Evolutionary conservation across 805 yeast species (phyloP).

Genomic region (Isabelozyma gotoi): DNA sequence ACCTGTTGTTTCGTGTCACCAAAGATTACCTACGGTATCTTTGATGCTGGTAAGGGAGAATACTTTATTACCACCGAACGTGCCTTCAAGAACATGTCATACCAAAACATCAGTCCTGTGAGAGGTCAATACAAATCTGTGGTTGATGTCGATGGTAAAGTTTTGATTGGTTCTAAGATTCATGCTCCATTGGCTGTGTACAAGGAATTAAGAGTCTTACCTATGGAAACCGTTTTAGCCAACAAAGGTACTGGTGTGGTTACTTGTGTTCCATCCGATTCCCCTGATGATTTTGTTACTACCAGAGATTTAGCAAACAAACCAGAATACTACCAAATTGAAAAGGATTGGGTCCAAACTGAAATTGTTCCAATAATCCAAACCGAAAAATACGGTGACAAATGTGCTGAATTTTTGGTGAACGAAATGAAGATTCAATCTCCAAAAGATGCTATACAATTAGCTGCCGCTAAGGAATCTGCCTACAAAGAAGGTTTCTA

Average conservation of each 20-base stretch:
- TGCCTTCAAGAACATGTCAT: conserved; percentile 96
- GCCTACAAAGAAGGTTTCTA: conserved; percentile 97
- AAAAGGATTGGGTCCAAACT: conserved; percentile 79
- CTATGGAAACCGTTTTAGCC: conserved; percentile 96
- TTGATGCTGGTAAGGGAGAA: conserved; percentile 75
- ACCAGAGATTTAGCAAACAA: conserved; percentile 80
- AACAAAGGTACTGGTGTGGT: conserved; percentile 98
- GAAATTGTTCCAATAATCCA: conserved; percentile 73
- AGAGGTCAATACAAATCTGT: conserved; percentile 75
- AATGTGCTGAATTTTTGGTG: conserved; percentile 80
- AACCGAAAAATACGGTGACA: conserved; percentile 85
- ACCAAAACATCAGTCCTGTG: conserved; percentile 85
- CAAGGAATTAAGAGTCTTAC: conserved; percentile 75
- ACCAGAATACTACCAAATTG: conserved; percentile 85
- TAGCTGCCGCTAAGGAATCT: conserved; percentile 88
- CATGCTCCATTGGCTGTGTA: conserved; percentile 77
- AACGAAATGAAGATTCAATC: conserved; percentile 89
- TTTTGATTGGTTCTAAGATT: conserved; percentile 82
- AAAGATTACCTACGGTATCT: conserved; percentile 87
- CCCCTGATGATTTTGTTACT: conserved; percentile 95
- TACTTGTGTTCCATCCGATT: conserved; percentile 98
- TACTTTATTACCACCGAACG: conserved; percentile 87
- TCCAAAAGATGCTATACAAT: conserved; percentile 84
- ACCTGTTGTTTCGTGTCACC: conserved; percentile 98
- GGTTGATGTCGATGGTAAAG: conserved; percentile 62